These are phyloP conservation scores for Lagenaria siceraria DNA, from an alignment of 306 rosid genomes.

Conservation along the genomic window DNA sequence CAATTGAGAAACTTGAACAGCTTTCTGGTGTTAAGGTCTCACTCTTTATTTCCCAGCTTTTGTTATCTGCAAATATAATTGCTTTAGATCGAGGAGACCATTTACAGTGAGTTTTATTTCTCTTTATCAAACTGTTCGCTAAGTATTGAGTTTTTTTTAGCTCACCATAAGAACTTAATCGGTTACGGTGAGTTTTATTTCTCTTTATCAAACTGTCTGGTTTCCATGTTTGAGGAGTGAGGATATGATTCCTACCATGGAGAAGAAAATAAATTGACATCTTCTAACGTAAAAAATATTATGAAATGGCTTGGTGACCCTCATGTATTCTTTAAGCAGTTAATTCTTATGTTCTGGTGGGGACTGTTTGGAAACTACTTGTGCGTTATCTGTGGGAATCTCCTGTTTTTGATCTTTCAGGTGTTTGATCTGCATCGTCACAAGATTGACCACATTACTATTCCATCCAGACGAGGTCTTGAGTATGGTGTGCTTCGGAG, in stretches of 20 bases:
- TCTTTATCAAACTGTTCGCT: background rate
- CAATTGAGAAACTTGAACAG: conserved; percentile 74
- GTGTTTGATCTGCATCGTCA: conserved; percentile 86
- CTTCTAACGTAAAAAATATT: background rate
- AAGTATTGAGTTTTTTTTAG: background rate
- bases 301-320: background rate
- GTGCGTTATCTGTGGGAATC: background rate
- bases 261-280: background rate
- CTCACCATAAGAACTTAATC: background rate
- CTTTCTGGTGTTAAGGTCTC: conserved; percentile 80
- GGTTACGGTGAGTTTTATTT: background rate
- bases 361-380: background rate
- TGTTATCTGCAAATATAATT: background rate
- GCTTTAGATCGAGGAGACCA: background rate
- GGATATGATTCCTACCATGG: background rate
- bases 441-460: conserved; percentile 89
- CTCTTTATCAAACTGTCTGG: background rate
- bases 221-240: background rate
- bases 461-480: conserved; percentile 62
- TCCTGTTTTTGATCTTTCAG: conserved; percentile 21
- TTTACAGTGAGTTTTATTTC: background rate
- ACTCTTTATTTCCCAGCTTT: conserved; percentile 5
- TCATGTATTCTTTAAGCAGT: background rate
- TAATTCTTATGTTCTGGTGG: background rate
- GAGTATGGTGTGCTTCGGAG: conserved; percentile 68